A percentile compares a stretch with the other conserved stretches of the same genome.
Evolutionary conservation across 306 rosid species (phyloP).

Genomic region (Clitoria ternatea): DNA sequence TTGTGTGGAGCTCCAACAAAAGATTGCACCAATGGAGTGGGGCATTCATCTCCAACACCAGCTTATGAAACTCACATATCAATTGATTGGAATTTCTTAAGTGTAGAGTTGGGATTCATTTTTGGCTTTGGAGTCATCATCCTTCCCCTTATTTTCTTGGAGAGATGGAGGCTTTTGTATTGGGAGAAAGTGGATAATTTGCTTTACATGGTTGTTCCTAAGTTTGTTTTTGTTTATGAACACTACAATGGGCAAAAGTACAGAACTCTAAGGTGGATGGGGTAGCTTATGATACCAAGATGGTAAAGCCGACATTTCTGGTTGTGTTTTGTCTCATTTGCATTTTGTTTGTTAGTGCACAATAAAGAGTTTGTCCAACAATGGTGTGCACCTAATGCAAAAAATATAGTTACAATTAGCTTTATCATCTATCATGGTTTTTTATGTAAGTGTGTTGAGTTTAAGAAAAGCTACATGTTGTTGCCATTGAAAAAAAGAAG

Average conservation of each 20-base stretch:
- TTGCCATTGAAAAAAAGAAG: background rate
- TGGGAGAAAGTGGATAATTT: conserved; percentile 4
- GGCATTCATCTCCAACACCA: background rate
- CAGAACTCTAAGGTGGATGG: background rate
- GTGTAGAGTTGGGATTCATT: conserved; percentile 26
- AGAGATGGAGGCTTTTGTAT: conserved; percentile 30
- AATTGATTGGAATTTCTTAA: conserved; percentile 13
- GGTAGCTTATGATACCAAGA: background rate
- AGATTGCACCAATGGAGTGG: background rate
- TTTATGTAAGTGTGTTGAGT: background rate
- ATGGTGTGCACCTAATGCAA: background rate
- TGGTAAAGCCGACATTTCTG: background rate
- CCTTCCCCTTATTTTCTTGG: conserved; percentile 7
- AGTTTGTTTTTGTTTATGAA: conserved; percentile 12
- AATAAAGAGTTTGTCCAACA: background rate
- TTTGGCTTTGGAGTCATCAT: conserved; percentile 27
- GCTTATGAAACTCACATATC: background rate
- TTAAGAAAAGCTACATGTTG: background rate
- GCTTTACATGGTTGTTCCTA: conserved; percentile 14
- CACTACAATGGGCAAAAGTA: background rate
- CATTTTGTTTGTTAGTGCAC: background rate
- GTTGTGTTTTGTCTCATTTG: background rate
- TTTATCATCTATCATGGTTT: background rate
- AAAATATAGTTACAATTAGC: background rate
- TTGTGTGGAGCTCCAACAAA: conserved; percentile 33